Conservation (phyloP, 192 early-diverging fungal species). For the Chytriomyces confervae region DNA sequence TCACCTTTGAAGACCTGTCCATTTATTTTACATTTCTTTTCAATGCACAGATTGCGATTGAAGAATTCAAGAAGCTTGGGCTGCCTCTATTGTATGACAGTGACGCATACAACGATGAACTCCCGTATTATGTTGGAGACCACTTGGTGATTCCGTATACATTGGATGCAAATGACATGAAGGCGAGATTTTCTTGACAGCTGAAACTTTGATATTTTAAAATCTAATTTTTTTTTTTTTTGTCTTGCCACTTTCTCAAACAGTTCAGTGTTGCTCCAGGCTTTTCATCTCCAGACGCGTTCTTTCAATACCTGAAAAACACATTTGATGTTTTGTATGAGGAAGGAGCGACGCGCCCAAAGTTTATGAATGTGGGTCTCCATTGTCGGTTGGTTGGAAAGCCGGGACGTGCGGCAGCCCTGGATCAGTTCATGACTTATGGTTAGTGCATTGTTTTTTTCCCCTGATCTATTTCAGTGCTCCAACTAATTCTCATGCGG, state of each 20-base stretch:
- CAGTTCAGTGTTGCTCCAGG: conserved; percentile 52
- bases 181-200: conserved; percentile 43
- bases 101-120: conserved; percentile 64
- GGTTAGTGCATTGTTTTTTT: conserved; percentile 7
- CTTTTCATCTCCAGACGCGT: conserved; percentile 52
- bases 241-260: too few relatives aligned
- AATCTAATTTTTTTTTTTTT: too few relatives aligned
- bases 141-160: conserved; percentile 58
- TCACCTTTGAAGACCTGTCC: too few relatives aligned
- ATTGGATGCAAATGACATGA: conserved; percentile 63
- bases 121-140: conserved; percentile 53
- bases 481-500: too few relatives aligned
- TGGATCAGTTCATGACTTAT: conserved; percentile 56
- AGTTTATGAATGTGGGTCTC: conserved; percentile 59
- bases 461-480: neutral
- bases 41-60: conserved; percentile 35
- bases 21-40: neutral
- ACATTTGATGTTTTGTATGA: conserved; percentile 53
- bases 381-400: conserved; percentile 59
- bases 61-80: conserved; percentile 49
- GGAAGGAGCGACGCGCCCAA: conserved; percentile 52
- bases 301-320: conserved; percentile 58
- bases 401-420: conserved; percentile 50
- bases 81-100: conserved; percentile 58
- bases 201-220: neutral